Percentiles rank a stretch among this genome's conserved stretches.
These are phyloP conservation scores for Cercophora scortea DNA, from an alignment of 495 filamentous ascomycete genomes.

Conservation along the genomic window DNA sequence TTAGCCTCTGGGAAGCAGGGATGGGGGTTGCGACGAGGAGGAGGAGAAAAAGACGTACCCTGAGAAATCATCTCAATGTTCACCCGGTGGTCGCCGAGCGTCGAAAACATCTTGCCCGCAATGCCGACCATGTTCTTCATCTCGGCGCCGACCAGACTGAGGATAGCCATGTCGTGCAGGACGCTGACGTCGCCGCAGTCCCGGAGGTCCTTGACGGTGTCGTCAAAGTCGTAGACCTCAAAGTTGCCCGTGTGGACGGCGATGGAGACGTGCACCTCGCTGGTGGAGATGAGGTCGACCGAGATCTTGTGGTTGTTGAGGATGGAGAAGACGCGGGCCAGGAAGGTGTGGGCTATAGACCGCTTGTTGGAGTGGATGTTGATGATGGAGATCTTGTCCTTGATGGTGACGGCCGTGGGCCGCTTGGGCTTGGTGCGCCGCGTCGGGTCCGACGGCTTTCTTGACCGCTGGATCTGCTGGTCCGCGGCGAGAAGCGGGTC, in stretches of 20 bases:
- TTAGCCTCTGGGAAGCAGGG: not conserved
- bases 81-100: conserved; percentile 76
- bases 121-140: conserved; percentile 94
- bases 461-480: conserved; percentile 36
- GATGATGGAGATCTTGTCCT: conserved; percentile 84
- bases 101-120: conserved; percentile 81
- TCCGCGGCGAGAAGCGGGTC: conserved; percentile 38
- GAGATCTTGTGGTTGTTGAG: conserved; percentile 71
- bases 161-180: conserved; percentile 79
- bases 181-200: conserved; percentile 81
- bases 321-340: conserved; percentile 81
- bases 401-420: conserved; percentile 93
- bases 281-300: conserved; percentile 89
- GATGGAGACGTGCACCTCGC: conserved; percentile 92
- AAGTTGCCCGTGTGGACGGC: conserved; percentile 75
- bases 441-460: conserved; percentile 34
- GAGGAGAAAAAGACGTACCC: conserved; percentile 48
- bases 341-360: conserved; percentile 69
- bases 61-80: conserved; percentile 99
- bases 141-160: conserved; percentile 84
- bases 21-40: conserved; percentile 1
- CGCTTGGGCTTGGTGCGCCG: conserved; percentile 32
- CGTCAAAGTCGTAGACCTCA: conserved; percentile 54
- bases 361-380: conserved; percentile 94
- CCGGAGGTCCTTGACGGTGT: conserved; percentile 57